A percentile compares a stretch with the other conserved stretches of the same genome.
phyloP scores from a whole-genome alignment of 768 basidiomycete species.

The Podaxis sp. region DNA sequence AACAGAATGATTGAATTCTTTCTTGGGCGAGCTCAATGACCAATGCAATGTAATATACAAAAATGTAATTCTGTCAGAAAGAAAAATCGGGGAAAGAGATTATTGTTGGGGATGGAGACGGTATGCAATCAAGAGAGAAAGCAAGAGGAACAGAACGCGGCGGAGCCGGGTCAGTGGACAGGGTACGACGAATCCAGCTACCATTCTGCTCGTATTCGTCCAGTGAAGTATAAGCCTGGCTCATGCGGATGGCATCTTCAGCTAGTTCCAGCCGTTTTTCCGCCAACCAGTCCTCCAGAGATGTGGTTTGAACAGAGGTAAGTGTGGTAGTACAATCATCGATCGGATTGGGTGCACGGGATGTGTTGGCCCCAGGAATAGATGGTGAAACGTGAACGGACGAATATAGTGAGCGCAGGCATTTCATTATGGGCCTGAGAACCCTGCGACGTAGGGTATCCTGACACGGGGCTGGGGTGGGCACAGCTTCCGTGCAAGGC shows the following conservation, averaged over 20 bases:
- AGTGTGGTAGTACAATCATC: constrained; percentile 19
- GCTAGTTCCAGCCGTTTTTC: constrained; percentile 33
- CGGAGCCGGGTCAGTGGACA: constrained; percentile 13
- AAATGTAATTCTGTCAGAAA: neutral
- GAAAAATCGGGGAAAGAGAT: constrained; percentile 6
- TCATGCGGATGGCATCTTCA: constrained; percentile 31
- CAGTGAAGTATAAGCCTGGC: constrained; percentile 23
- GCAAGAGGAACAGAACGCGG: neutral
- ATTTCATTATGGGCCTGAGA: constrained; percentile 11
- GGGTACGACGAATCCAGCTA: constrained; percentile 39
- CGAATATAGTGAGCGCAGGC: constrained; percentile 14
- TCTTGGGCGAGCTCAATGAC: neutral
- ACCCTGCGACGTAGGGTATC: neutral
- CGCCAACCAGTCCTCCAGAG: constrained; percentile 36
- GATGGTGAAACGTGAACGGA: neutral
- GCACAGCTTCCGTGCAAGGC: neutral
- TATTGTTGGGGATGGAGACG: constrained; percentile 4
- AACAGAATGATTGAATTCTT: neutral
- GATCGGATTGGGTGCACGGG: constrained; percentile 19
- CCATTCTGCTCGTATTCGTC: constrained; percentile 49
- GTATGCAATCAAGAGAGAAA: neutral
- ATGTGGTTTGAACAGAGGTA: constrained; percentile 26
- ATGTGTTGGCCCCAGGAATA: neutral
- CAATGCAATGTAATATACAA: neutral
- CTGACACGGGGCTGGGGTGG: neutral